phyloP scores from a whole-genome alignment of 2,329 filamentous ascomycete species.

The Cladosporium sp. region DNA sequence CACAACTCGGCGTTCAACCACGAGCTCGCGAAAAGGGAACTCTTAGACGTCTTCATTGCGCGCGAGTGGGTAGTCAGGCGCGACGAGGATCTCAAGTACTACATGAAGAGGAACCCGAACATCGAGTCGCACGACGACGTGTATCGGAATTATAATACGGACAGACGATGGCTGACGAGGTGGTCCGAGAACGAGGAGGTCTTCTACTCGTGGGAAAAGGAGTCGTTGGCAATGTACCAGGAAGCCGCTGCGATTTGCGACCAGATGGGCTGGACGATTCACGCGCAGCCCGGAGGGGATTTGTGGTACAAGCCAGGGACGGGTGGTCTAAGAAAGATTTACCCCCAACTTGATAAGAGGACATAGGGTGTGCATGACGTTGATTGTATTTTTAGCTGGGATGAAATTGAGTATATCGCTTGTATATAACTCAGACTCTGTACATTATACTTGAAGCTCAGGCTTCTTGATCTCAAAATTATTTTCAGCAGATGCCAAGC shows the following conservation, averaged over 20 bases:
- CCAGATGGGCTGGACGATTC: slow-evolving; percentile 19
- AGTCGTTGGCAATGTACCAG: slow-evolving; percentile 19
- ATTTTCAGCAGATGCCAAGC: too few relatives aligned
- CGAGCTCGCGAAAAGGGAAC: slow-evolving; percentile 16
- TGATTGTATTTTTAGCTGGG: too few relatives aligned
- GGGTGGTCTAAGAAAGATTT: neutral
- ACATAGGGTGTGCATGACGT: too few relatives aligned
- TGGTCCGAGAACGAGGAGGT: slow-evolving; percentile 24
- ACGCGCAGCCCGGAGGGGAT: neutral
- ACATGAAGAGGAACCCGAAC: slow-evolving; percentile 9
- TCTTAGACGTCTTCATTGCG: slow-evolving; percentile 25
- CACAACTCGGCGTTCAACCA: slow-evolving; percentile 24
- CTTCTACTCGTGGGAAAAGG: slow-evolving; percentile 23
- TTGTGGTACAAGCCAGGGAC: neutral
- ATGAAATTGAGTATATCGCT: too few relatives aligned
- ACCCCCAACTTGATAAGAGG: too few relatives aligned
- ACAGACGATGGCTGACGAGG: slow-evolving; percentile 12
- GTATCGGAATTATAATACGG: neutral
- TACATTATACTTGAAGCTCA: too few relatives aligned
- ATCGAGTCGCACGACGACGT: slow-evolving; percentile 5
- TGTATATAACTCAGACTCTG: too few relatives aligned
- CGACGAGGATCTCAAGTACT: neutral
- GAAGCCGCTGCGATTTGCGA: slow-evolving; percentile 29
- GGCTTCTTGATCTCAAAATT: too few relatives aligned
- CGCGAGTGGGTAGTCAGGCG: neutral